Percentiles rank a stretch among this genome's conserved stretches.
Evolutionary conservation across 1,284 basidiomycete species (phyloP).

Genomic region (Macrocystidia cucumis): DNA sequence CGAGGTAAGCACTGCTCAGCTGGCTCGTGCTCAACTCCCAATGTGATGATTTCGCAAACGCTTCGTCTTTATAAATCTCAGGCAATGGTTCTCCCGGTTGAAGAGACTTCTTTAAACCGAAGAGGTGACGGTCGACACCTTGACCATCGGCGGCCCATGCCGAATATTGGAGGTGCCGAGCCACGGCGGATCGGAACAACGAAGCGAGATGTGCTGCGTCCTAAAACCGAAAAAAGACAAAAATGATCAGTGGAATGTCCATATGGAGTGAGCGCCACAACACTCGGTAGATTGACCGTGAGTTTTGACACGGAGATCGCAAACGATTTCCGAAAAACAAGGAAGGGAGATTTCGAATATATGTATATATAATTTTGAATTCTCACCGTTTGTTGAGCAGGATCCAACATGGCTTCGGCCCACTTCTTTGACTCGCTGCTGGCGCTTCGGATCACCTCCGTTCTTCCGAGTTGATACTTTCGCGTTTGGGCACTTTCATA

Average conservation of each 20-base stretch:
- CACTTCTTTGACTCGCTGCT: conserved; percentile 83
- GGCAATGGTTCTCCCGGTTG: conserved; percentile 73
- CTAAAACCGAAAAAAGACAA: too few relatives aligned
- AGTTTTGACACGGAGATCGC: too few relatives aligned
- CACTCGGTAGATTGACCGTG: too few relatives aligned
- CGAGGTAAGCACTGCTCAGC: conserved; percentile 76
- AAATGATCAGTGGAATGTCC: background rate
- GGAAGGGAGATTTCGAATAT: conserved; percentile 1
- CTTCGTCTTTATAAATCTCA: conserved; percentile 72
- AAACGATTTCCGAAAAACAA: too few relatives aligned
- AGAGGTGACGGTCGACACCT: conserved; percentile 94
- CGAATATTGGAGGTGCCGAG: conserved; percentile 84
- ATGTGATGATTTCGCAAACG: conserved; percentile 66
- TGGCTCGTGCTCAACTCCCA: conserved; percentile 95
- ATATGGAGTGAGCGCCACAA: background rate
- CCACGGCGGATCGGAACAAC: conserved; percentile 74
- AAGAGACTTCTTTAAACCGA: conserved; percentile 85
- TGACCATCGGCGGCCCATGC: conserved; percentile 90
- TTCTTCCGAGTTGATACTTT: conserved; percentile 87
- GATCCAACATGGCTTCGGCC: conserved; percentile 82
- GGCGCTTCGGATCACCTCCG: conserved; percentile 89
- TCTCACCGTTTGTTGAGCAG: conserved; percentile 34
- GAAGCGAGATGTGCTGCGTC: conserved; percentile 47
- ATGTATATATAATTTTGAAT: too few relatives aligned
- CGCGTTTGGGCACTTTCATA: conserved; percentile 96